A percentile compares a stretch with the other conserved stretches of the same genome.
phyloP scores from a whole-genome alignment of 495 filamentous ascomycete species.

The Clavariopsis aquatica region DNA sequence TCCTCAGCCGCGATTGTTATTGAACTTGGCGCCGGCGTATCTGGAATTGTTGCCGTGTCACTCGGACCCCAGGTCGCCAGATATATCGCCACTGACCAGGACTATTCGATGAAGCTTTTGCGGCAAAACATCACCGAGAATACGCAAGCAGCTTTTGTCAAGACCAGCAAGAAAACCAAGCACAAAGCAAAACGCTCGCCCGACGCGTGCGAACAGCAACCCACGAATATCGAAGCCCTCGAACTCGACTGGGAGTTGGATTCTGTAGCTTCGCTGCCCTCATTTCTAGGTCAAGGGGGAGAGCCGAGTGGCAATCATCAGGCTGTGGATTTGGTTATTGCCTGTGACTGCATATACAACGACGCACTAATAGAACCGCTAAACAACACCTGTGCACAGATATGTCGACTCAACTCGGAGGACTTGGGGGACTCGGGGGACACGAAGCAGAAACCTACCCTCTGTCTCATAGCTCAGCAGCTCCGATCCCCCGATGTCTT shows the following conservation, averaged over 20 bases:
- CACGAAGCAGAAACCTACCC: conserved; percentile 47
- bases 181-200: conserved; percentile 16
- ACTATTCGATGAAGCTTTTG: conserved; percentile 74
- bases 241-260: conserved; percentile 73
- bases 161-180: conserved; percentile 1
- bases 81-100: conserved; percentile 86
- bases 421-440: conserved; percentile 37
- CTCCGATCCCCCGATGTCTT: conserved; percentile 82
- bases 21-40: conserved; percentile 87
- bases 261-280: conserved; percentile 32
- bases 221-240: conserved; percentile 50
- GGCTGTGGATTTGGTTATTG: conserved; percentile 55
- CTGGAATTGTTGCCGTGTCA: conserved; percentile 68
- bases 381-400: conserved; percentile 79
- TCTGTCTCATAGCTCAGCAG: conserved; percentile 82
- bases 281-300: conserved; percentile 12
- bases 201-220: background rate
- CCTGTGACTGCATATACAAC: conserved; percentile 51
- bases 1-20: conserved; percentile 59
- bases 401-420: conserved; percentile 60
- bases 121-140: conserved; percentile 76
- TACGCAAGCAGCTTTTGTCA: background rate
- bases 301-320: conserved; percentile 27
- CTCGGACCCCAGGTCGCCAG: conserved; percentile 61
- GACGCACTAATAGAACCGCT: conserved; percentile 70